These are phyloP conservation scores for Xylaria sp. DNA, from an alignment of 2,329 filamentous ascomycete genomes.

Conservation along the genomic window DNA sequence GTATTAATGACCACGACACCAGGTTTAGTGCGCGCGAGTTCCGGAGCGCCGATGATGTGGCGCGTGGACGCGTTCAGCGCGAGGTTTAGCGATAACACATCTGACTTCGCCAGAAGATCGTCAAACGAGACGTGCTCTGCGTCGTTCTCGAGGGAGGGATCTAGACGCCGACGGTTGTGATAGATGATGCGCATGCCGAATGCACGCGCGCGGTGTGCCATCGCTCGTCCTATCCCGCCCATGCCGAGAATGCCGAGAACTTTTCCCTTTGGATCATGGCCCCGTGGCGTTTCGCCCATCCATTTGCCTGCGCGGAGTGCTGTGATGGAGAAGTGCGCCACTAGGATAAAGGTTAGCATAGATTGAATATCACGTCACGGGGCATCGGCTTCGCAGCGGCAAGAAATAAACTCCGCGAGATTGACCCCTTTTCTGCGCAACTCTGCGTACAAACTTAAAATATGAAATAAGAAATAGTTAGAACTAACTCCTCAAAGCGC, in stretches of 20 bases:
- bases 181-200: slow-evolving; percentile 69
- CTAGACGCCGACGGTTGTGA: slow-evolving; percentile 59
- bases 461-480: not conserved
- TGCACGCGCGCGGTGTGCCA: slow-evolving; percentile 56
- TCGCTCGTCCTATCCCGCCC: slow-evolving; percentile 66
- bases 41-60: slow-evolving; percentile 61
- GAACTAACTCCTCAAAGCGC: slow-evolving; percentile 55
- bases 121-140: slow-evolving; percentile 66
- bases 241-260: slow-evolving; percentile 66
- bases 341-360: slow-evolving; percentile 17
- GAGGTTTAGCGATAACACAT: slow-evolving; percentile 65
- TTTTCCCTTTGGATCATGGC: slow-evolving; percentile 63
- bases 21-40: slow-evolving; percentile 65
- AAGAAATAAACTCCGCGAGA: not conserved
- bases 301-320: slow-evolving; percentile 57
- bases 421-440: not conserved
- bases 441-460: not conserved
- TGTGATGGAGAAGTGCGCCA: slow-evolving; percentile 57
- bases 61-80: slow-evolving; percentile 60
- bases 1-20: slow-evolving; percentile 67
- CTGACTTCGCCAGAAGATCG: slow-evolving; percentile 61
- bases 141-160: slow-evolving; percentile 49
- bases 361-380: not conserved
- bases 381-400: not conserved
- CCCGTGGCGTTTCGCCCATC: slow-evolving; percentile 57